Conservation (phyloP, 768 basidiomycete species). For the Amanita polypyramis region DNA sequence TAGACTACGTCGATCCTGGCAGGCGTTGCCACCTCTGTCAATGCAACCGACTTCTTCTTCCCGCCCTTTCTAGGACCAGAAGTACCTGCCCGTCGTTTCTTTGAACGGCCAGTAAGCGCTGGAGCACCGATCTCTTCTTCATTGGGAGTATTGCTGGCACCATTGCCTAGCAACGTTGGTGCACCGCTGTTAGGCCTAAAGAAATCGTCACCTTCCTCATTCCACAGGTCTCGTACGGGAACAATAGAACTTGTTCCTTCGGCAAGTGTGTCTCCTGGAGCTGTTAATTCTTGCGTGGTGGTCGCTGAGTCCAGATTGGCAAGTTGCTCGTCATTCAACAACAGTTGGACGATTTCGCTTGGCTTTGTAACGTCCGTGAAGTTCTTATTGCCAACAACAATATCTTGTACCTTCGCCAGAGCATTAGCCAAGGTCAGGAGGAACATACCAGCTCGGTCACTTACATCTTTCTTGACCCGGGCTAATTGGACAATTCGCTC, state of each 20-base stretch:
- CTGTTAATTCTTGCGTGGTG: constrained; percentile 11
- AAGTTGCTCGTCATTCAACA: constrained; percentile 91
- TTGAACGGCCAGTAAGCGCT: constrained; percentile 25
- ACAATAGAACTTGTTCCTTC: constrained; percentile 23
- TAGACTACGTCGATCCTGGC: constrained; percentile 7
- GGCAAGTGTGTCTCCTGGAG: constrained; percentile 13
- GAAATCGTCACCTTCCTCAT: constrained; percentile 82
- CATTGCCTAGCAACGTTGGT: constrained; percentile 13
- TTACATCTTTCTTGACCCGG: constrained; percentile 91
- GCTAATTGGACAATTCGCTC: constrained; percentile 96
- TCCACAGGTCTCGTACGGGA: constrained; percentile 62
- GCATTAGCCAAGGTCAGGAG: neutral
- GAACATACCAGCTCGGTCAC: constrained; percentile 14
- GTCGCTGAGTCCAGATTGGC: constrained; percentile 49
- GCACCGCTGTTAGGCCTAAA: constrained; percentile 48
- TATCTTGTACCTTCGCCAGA: constrained; percentile 75
- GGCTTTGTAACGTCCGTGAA: constrained; percentile 90
- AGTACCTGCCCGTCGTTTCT: constrained; percentile 29
- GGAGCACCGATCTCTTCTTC: constrained; percentile 30
- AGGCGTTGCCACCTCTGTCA: constrained; percentile 2
- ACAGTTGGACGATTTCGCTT: constrained; percentile 90
- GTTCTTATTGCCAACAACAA: constrained; percentile 95
- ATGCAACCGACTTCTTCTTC: constrained; percentile 23
- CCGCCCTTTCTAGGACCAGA: constrained; percentile 26
- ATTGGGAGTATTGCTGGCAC: constrained; percentile 11